Evolutionary conservation across 1,284 basidiomycete genomes (phyloP), one percentile per base, ranked within the genome.

Genomic region (Fomitopsis betulina): DNA sequence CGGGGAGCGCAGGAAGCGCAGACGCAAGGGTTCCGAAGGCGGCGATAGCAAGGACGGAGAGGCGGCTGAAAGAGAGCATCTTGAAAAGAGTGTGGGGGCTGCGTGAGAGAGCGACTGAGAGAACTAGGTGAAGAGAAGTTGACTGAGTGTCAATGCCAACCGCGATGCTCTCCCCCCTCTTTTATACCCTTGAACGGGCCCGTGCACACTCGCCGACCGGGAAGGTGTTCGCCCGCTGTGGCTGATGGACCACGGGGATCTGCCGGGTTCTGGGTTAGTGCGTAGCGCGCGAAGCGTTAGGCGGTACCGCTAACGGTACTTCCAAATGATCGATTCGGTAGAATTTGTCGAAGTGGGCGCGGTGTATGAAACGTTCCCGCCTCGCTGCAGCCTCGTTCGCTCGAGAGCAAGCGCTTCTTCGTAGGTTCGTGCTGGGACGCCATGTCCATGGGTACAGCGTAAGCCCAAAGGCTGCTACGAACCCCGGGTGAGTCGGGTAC

Each of bases 1-100:
- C 56, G 19, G 54, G 42, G 55, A 56, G 56, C 35, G 37, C 42
- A 15, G 55, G 49, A 53, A 58, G 58, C 32, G 59, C 59, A 25
- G 68, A 67, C 54, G 64, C 64, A 56, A 70, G 21, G 43, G 73
- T 62, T 59, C 67, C 61, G 62, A 80, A 70, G 53, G 76, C 73
- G 55, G 75, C 67, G 58, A 73, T 64, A 57, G 77, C 70, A 65
- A 76, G 54, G 70, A 73, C 57, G 63, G 73, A 68, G 64, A 76
- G 56, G 64, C 70, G 66, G 66, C 65, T 69, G 72, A 81, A 78
- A 62, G 77, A 78, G 71, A 70, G 74, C 80, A 82, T 82, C 69
- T 69, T 67, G 58, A 68, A 79, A 75, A 59, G 77, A 77, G 65
- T 70, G 77, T 75, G 68, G 67, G 67, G 68, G 25, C 23, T 33